Base-by-base conservation (phyloP, 768 basidiomycete species). In the Coprinopsis cinerea region DNA sequence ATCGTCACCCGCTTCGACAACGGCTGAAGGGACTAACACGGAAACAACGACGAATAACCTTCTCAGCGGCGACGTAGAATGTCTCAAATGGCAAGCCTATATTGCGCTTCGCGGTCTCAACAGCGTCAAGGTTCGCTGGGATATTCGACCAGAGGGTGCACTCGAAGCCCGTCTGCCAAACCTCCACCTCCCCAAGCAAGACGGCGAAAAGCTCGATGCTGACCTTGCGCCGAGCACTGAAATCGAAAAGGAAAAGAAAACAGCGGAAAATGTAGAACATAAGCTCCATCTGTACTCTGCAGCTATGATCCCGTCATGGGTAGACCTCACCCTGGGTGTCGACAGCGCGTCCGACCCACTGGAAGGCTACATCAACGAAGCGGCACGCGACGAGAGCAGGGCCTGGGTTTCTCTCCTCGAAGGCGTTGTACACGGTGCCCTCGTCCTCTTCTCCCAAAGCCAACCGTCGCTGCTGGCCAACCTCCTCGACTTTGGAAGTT, bases 51-150 rank as follows among this genome's bases (percentile, higher is more conserved):
- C 54, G 25, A 60, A 63, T 45, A 52, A 58, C 25, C 56, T 68
- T n/a, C 76, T 92, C 53, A 88, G 86, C 65, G 64, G 73, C 47
- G 89, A 92, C 66, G 82, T 91, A 57, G 88, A 91, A 57, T 92
- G 89, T 62, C 77, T 92, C 61, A 91, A 89, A 67, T 92, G 89
- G 89, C 90, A 92, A 64, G 87, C 90, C 0, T 90, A 85, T 57
- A 71, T 88, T 42, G 83, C 83, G 22, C 78, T 85, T 42, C 82
- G 85, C 50, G 81, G 79, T 6, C 59, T 86, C 52, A 60, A 57
- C 17, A 54, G 63, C 57, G 65, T 88, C 48, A 66, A 64, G 18
- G 62, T 90, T 13, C 79, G 86, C 37, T 85, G 79, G 68, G 85
- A 91, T 64, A 70, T 92, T 24, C 62, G 76, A 14, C 71, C 78